These are phyloP conservation scores for Nicotiana obtusifolia DNA, from an alignment of 257 asterid species.

Conservation along the genomic window DNA sequence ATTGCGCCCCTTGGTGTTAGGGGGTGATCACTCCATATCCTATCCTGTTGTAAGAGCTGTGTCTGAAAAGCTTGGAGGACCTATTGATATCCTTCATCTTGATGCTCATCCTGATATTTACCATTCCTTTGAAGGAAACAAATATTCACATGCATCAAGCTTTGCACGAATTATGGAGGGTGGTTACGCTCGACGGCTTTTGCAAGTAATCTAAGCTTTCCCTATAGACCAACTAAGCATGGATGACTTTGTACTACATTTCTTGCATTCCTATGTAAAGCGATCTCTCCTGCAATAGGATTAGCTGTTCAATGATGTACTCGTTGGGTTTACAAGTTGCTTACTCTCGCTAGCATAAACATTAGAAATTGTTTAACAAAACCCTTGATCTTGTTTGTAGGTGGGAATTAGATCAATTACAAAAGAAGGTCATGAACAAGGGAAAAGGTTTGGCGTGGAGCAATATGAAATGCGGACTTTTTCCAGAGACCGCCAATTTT, in stretches of 20 bases:
- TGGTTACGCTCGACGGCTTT: slow-evolving; percentile 87
- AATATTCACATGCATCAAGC: slow-evolving; percentile 93
- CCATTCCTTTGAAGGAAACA: slow-evolving; percentile 87
- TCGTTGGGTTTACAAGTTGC: neutral
- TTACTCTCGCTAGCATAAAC: neutral
- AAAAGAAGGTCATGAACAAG: slow-evolving; percentile 96
- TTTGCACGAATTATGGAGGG: slow-evolving; percentile 99
- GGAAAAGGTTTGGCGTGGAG: slow-evolving; percentile 94
- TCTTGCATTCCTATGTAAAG: neutral
- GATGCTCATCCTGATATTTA: slow-evolving; percentile 99
- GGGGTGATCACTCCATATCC: slow-evolving; percentile 98
- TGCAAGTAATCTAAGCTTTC: slow-evolving; percentile 52
- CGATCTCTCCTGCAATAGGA: neutral
- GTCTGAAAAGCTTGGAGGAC: slow-evolving; percentile 97
- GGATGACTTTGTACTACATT: neutral
- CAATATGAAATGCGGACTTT: slow-evolving; percentile 95
- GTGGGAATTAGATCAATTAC: slow-evolving; percentile 94
- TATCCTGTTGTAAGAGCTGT: slow-evolving; percentile 95
- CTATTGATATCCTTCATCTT: slow-evolving; percentile 90
- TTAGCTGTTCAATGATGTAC: neutral
- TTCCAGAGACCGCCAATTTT: slow-evolving; percentile 59
- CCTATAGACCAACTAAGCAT: neutral
- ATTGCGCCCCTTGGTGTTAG: slow-evolving; percentile 86
- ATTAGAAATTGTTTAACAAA: neutral
- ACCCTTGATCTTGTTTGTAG: slow-evolving; percentile 40